These are phyloP conservation scores for Elymus sibiricus DNA, from an alignment of 176 grass and related monocot genomes.

Conservation along the genomic window DNA sequence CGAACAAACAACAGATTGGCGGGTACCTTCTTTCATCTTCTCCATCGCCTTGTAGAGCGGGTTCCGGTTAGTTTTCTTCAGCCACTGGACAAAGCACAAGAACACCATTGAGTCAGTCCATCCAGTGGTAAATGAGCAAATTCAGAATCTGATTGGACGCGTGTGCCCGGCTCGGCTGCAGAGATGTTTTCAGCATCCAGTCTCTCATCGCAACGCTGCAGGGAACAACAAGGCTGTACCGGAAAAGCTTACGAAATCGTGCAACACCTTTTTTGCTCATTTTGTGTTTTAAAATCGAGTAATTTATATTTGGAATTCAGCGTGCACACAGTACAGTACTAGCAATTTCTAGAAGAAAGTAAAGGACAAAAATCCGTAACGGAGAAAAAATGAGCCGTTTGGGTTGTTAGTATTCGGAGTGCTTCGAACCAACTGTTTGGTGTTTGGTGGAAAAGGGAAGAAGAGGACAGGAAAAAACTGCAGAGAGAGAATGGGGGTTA, in stretches of 20 bases:
- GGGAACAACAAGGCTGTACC: no score
- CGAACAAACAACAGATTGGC: not conserved
- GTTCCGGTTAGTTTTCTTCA: conserved; percentile 86
- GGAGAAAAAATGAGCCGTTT: not conserved
- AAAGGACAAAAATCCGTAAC: not conserved
- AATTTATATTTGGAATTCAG: not conserved
- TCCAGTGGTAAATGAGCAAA: not conserved
- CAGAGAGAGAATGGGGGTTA: not conserved
- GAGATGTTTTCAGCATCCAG: no score
- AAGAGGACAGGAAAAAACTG: not conserved
- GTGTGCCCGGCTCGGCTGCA: no score
- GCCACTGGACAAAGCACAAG: conserved; percentile 53
- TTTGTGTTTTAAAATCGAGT: not conserved
- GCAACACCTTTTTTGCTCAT: no score
- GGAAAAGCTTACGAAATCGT: no score
- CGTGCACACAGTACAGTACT: not conserved
- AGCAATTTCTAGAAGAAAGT: not conserved
- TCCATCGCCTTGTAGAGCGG: conserved; percentile 89
- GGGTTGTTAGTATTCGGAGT: not conserved
- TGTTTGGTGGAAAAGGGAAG: not conserved
- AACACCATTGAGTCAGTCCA: not conserved
- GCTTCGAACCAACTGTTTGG: not conserved
- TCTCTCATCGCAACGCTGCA: no score
- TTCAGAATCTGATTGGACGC: not conserved
- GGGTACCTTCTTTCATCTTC: conserved; percentile 96